phyloP scores from a whole-genome alignment of 2,329 filamentous ascomycete species.

The Capronia americana region DNA sequence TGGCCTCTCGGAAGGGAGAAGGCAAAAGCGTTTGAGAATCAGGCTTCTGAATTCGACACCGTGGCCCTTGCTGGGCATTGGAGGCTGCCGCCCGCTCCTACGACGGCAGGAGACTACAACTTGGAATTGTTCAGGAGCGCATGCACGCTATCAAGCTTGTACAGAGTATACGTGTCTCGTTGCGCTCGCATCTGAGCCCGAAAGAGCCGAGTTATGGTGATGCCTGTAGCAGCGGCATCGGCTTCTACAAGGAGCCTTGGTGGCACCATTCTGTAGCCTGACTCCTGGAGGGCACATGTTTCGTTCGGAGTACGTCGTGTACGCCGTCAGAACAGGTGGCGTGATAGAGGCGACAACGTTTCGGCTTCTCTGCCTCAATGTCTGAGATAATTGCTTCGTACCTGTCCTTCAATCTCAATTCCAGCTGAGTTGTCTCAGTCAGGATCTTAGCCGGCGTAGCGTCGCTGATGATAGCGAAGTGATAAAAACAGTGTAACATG shows the following conservation, averaged over 20 bases:
- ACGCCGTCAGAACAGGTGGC: background rate
- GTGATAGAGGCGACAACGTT: background rate
- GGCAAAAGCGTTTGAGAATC: background rate
- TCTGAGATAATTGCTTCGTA: no score
- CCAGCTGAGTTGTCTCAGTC: no score
- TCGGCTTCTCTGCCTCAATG: no score
- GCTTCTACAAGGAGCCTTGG: no score
- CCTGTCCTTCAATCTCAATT: no score
- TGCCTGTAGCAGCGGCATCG: no score
- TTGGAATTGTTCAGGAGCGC: background rate
- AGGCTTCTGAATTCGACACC: background rate
- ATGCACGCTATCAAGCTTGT: background rate
- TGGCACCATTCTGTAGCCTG: no score
- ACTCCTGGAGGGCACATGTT: background rate
- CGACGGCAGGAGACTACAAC: background rate
- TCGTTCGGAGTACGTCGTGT: background rate
- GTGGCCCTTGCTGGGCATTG: background rate
- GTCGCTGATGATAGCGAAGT: no score
- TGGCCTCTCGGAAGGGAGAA: background rate
- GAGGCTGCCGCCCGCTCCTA: background rate
- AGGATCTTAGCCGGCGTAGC: no score
- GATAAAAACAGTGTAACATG: no score
- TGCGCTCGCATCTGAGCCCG: background rate
- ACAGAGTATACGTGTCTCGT: background rate
- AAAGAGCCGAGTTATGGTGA: no score